Evolutionary conservation across 495 filamentous ascomycete species (phyloP).

Genomic region (Penicillium lagena): DNA sequence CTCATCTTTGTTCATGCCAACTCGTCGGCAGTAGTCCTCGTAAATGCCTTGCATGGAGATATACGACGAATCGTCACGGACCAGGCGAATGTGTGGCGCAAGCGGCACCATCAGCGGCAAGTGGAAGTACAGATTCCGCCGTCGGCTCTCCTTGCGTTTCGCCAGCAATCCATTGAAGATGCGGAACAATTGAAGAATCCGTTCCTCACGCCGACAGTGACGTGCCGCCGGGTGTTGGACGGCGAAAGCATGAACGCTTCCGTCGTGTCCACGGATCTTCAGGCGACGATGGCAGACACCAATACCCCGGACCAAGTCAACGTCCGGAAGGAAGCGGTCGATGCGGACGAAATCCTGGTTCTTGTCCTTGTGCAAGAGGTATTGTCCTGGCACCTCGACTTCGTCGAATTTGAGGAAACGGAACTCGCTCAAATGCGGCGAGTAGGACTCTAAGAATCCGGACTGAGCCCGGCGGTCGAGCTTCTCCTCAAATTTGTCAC

Average conservation of each 20-base stretch:
- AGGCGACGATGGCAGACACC: constrained; percentile 85
- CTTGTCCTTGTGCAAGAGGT: constrained; percentile 93
- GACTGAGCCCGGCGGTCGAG: constrained; percentile 75
- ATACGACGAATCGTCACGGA: constrained; percentile 92
- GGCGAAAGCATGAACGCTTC: constrained; percentile 88
- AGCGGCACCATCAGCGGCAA: constrained; percentile 91
- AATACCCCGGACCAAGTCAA: constrained; percentile 83
- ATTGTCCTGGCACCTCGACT: constrained; percentile 96
- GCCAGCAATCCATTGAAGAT: constrained; percentile 88
- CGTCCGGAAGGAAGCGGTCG: constrained; percentile 89
- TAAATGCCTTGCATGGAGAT: constrained; percentile 90
- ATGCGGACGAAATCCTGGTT: constrained; percentile 97
- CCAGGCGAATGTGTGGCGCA: constrained; percentile 85
- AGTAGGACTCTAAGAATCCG: constrained; percentile 71
- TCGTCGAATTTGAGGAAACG: constrained; percentile 96
- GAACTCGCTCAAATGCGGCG: constrained; percentile 90
- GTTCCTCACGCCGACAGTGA: constrained; percentile 87
- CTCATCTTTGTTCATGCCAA: constrained; percentile 86
- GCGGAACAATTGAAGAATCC: constrained; percentile 93
- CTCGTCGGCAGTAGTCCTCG: constrained; percentile 87
- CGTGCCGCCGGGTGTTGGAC: constrained; percentile 92
- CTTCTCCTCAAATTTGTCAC: constrained; percentile 96
- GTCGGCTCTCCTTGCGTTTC: constrained; percentile 88
- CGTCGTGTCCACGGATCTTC: constrained; percentile 97
- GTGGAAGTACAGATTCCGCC: constrained; percentile 91